Evolutionary conservation across 1,139 yeast species (phyloP).

Genomic region (Geotrichum restrictum): DNA sequence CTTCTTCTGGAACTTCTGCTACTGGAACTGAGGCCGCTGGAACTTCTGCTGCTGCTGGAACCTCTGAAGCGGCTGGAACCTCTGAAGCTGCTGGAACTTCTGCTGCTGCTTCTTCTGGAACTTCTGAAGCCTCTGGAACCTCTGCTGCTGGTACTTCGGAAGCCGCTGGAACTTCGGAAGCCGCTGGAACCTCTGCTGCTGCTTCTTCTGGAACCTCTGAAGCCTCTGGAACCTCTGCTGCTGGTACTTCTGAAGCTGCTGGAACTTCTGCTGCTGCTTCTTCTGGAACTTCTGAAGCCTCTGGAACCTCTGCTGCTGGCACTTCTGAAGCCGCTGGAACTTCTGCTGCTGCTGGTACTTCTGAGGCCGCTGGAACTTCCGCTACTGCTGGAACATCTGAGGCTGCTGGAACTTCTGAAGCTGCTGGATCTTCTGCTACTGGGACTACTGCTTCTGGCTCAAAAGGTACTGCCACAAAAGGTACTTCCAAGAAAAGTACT

Average conservation of each 20-base stretch:
- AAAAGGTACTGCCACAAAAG: background rate
- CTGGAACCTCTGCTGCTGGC: too few relatives aligned
- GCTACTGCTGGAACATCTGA: slow-evolving; percentile 1
- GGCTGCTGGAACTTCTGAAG: background rate
- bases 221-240: too few relatives aligned
- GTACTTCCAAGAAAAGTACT: background rate
- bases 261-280: too few relatives aligned
- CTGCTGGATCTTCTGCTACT: background rate
- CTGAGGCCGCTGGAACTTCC: background rate
- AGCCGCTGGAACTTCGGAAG: too few relatives aligned
- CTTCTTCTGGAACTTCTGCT: background rate
- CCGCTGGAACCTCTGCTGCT: too few relatives aligned
- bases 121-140: too few relatives aligned
- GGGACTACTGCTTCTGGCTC: background rate
- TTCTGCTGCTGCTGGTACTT: background rate
- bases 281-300: too few relatives aligned
- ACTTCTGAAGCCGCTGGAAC: background rate
- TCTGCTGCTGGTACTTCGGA: too few relatives aligned
- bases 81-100: background rate
- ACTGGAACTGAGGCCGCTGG: background rate
- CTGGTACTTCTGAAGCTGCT: too few relatives aligned
- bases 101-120: background rate
- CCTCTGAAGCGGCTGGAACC: background rate
- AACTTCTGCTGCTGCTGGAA: background rate
- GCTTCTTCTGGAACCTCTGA: too few relatives aligned